Evolutionary conservation across 306 rosid species (phyloP), one percentile per base, ranked within the genome.

Genomic region (Pueraria montana): DNA sequence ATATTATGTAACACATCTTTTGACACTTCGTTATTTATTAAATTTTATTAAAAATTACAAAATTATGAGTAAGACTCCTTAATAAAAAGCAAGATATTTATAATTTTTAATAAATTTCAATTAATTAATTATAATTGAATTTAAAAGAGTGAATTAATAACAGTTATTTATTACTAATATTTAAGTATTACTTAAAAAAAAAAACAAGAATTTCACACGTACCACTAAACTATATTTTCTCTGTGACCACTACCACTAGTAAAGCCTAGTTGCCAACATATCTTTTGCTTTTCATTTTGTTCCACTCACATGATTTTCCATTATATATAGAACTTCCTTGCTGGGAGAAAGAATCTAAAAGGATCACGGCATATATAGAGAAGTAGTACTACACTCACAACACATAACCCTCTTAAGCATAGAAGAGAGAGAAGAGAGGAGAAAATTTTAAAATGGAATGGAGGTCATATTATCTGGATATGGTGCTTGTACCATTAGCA

Each of bases 391-490:
- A 48, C 73, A 5, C 30, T 42, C 56, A 48, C n/a, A 8, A 26
- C 73, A 18, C 49, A 78, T n/a, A 45, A 11, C 61, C 9, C 67
- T 20, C 0, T 32, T 46, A 12, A 11, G 23, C 20, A 13, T 20
- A 53, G 52, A 17, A 71, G 55, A 23, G 11, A 42, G 74, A 42
- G 32, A 42, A 24, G 10, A 38, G 40, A 38, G 17, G 2, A 65
- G 10, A 67, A 4, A 67, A 10, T 18, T 16, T 6, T 40, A 80
- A 0, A 38, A 91, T 88, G 92, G 97, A 90, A 74, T 94, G 98
- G 98, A 92, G 89, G 21, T 88, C 86, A n/a, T 86, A 84, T 87
- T 91, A 91, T 80, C 80, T 93, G 72, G 98, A 94, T 81, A 83
- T 89, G 52, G 80, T 91, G 3, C 80, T 91, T 13, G 97, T 94